Base-by-base conservation (phyloP, 768 basidiomycete species). In the Pilatotrama ljubarskyi region DNA sequence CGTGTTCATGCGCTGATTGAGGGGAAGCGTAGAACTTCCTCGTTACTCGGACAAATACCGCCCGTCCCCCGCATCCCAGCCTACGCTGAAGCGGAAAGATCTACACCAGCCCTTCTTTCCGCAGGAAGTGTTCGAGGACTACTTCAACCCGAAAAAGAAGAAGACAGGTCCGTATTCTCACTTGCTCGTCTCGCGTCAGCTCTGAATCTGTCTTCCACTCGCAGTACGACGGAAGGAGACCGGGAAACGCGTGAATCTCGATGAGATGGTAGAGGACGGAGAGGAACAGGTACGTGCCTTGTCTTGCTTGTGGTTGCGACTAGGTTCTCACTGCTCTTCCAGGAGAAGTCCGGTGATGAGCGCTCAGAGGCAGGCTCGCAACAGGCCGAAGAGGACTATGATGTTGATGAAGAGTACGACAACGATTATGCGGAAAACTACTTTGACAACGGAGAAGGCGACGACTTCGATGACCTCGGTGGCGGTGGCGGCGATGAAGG, bases 381-480 rank as follows among this genome's bases (percentile, higher is more conserved):
- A 66, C 82, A 72, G 29, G 81, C 73, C 7, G 84, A 85, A 40
- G 85, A 84, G 24, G 91, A 93, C 71, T 93, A 93, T 68, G 91
- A 93, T 63, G 89, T 90, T 20, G 89, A 93, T 32, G 93, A 95
- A 71, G 91, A 93, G 66, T 92, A 93, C 68, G 92, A 93, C 72
- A 93, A 94, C 64, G 92, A 94, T 63, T 94, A 94, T 62, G 91
- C 88, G 2, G 88, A 90, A 62, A 91, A 94, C 69, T 93, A 94
- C 78, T 94, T 94, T 70, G 91, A 94, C 71, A 93, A 92, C 54
- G 91, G 91, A 17, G 91, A 93, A 73, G 86, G 79, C 3, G 91
- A 93, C 52, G 90, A 93, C 67, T 72, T 82, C 55, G 92, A 94
- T 66, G 87, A 91, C 66, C 72, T 90, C 20, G 90, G 87, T 5